Conservation (phyloP, 257 asterid species). For the Solanum chiquidenum region DNA sequence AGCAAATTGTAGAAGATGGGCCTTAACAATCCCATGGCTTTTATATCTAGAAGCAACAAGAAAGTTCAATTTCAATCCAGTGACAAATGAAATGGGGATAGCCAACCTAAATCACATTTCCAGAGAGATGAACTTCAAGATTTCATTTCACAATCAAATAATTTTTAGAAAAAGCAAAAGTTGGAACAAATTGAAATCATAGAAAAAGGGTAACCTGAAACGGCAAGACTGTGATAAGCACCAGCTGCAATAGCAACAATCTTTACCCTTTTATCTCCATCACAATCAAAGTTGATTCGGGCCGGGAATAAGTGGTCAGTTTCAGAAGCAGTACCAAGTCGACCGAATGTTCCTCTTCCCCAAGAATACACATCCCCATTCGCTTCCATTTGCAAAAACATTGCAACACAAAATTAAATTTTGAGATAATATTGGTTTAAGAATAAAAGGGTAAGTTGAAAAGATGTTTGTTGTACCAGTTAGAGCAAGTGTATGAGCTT, state of each 20-base stretch:
- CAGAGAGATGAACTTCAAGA: not conserved
- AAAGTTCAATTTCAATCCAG: not conserved
- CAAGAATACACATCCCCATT: conserved; percentile 82
- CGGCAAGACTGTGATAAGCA: conserved; percentile 88
- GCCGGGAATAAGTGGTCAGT: conserved; percentile 42
- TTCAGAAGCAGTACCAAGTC: conserved; percentile 80
- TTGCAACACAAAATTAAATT: not conserved
- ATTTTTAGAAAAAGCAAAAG: not conserved
- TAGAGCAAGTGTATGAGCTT: conserved; percentile 88
- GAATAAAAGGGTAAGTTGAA: not conserved
- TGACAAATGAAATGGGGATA: not conserved
- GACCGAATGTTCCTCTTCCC: conserved; percentile 93
- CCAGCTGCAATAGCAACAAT: conserved; percentile 80
- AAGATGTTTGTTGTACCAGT: conserved; percentile 27
- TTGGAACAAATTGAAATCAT: not conserved
- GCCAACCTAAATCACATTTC: not conserved
- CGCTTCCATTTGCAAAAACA: conserved; percentile 17
- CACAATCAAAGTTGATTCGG: conserved; percentile 32
- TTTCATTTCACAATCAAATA: not conserved
- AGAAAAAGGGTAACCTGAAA: conserved; percentile 38
- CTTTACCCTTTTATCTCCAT: conserved; percentile 27
- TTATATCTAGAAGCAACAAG: not conserved
- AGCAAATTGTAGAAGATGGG: not conserved
- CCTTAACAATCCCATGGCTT: not conserved
- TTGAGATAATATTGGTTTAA: not conserved